These are phyloP conservation scores for Globisporangium heterothallicum DNA, from an alignment of 352 stramenopile genomes.

Conservation along the genomic window DNA sequence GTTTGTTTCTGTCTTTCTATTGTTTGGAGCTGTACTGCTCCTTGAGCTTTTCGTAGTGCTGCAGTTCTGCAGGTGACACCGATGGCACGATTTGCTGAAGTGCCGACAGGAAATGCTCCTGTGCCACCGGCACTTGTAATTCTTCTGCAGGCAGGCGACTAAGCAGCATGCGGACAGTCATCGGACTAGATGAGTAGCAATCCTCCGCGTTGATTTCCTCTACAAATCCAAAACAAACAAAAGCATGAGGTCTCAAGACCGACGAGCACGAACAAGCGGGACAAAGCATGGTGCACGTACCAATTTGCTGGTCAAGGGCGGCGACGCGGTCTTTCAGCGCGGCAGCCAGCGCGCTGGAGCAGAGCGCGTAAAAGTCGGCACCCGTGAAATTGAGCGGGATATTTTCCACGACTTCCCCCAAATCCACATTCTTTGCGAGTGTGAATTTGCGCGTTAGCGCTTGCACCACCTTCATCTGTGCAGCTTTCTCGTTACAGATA, in stretches of 20 bases:
- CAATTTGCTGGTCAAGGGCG: conserved; percentile 54
- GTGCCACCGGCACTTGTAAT: conserved; percentile 45
- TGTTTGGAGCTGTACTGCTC: conserved; percentile 80
- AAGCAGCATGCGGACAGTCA: conserved; percentile 64
- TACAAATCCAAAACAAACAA: conserved; percentile 13
- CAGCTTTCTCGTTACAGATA: conserved; percentile 68
- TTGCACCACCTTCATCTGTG: conserved; percentile 80
- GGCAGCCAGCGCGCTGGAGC: conserved; percentile 65
- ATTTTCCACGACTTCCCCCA: conserved; percentile 50
- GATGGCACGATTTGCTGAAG: conserved; percentile 71
- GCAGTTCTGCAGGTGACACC: conserved; percentile 78
- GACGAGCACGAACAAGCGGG: not conserved
- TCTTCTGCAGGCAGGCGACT: conserved; percentile 58
- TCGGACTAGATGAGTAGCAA: conserved; percentile 72
- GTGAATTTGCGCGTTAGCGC: conserved; percentile 80
- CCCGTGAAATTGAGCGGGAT: conserved; percentile 78
- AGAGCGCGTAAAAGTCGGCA: conserved; percentile 82
- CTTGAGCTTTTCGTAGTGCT: conserved; percentile 85
- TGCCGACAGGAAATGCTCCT: conserved; percentile 52
- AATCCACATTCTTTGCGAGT: conserved; percentile 47
- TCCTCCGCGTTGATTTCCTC: conserved; percentile 69
- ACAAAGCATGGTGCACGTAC: conserved; percentile 23
- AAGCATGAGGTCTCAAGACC: conserved; percentile 1
- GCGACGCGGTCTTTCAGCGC: conserved; percentile 76
- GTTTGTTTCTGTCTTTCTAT: conserved; percentile 4